Percentiles rank a stretch among this genome's conserved stretches.
Conservation (phyloP, 2,329 filamentous ascomycete species). For the Fusarium lateritium region DNA sequence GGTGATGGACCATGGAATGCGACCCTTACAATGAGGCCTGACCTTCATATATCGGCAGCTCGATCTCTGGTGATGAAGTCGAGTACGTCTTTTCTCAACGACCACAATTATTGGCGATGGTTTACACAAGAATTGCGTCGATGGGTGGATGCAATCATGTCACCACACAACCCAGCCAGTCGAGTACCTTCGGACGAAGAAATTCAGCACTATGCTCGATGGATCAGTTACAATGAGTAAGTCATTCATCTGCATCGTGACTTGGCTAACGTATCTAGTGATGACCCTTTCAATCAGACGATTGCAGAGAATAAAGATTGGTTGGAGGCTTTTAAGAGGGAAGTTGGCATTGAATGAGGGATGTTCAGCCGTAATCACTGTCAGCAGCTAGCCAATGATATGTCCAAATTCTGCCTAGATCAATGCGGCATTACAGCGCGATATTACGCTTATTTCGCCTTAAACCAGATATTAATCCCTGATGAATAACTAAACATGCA, state of each 20-base stretch:
- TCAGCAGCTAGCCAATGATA: too few relatives aligned
- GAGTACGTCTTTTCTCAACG: conserved; percentile 41
- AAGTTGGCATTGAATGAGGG: conserved; percentile 38
- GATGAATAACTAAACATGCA: too few relatives aligned
- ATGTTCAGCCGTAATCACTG: background rate
- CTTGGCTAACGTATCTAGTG: conserved; percentile 30
- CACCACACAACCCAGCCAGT: conserved; percentile 43
- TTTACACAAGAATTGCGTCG: conserved; percentile 42
- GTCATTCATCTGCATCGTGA: background rate
- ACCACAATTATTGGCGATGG: conserved; percentile 46
- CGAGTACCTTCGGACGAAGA: conserved; percentile 46
- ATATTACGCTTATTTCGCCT: too few relatives aligned
- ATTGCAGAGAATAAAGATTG: conserved; percentile 47
- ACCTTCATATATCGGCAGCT: conserved; percentile 28
- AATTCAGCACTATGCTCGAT: conserved; percentile 49
- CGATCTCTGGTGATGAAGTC: conserved; percentile 33
- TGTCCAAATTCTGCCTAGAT: too few relatives aligned
- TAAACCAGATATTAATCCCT: too few relatives aligned
- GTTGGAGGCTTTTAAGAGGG: conserved; percentile 44
- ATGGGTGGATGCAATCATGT: conserved; percentile 48
- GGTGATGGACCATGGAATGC: conserved; percentile 16
- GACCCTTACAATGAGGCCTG: background rate
- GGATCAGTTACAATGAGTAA: conserved; percentile 49
- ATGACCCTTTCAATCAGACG: conserved; percentile 49
- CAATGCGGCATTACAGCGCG: too few relatives aligned